Base-by-base conservation (phyloP, 31 red algal species). In the Pterothamnion heteromorphum region DNA sequence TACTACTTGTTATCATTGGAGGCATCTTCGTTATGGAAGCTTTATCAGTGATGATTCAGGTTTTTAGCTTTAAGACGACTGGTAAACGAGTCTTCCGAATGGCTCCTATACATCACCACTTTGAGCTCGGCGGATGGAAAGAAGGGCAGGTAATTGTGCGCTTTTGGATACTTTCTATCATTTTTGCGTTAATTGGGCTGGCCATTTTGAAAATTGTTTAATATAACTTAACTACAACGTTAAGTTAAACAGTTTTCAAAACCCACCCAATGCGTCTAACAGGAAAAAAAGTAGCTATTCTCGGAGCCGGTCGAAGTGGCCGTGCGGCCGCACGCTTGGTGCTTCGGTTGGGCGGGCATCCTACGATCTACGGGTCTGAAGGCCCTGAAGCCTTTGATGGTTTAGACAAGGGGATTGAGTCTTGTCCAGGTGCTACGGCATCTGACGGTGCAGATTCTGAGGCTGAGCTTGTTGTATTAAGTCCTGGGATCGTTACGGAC, bases 51-150 rank as follows among this genome's bases (percentile, higher is more conserved):
- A 89, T 89, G 9, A 21, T 71, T 26, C 85, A 89, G 26, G 36
- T 89, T 5, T 18, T 18, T 5, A 72, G 36, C 36, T 89, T 72
- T 26, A 89, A 89, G 85, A 20, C 20, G 20, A 18, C 20, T 5
- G 85, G 85, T 18, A 44, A 71, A 9, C 85, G 85, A 4, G 26
- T 89, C 9, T 89, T 89, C 14, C 4, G 18, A 74, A 72, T 44
- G 35, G 85, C 85, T 9, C 85, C 85, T 18, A 89, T 89, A n/a
- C 85, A 89, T 31, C 85, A 89, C 27, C 85, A 89, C 36, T 89
- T 89, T 74, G 85, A 89, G 74, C 43, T 89, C 22, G 9, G 9
- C 14, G 85, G 85, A 27, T 44, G 20, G 20, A 71, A 44, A 14
- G 85, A 89, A 71, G 9, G 5, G 9, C 20, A 89, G 31, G 36